A percentile compares a stretch with the other conserved stretches of the same genome.
phyloP scores from a whole-genome alignment of 345 rosid species.

The Excoecaria agallocha region DNA sequence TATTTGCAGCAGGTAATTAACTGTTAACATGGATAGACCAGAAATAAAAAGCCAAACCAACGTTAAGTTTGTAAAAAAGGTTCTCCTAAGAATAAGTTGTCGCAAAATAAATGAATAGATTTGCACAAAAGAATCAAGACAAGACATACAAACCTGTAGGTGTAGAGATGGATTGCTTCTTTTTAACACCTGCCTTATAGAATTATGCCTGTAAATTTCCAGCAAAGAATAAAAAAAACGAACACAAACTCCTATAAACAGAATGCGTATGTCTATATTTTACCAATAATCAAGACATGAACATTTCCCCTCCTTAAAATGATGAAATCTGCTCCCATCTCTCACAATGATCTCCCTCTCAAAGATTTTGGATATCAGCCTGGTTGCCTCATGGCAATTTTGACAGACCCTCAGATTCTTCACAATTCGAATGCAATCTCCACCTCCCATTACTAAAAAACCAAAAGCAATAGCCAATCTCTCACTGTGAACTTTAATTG shows the following conservation, averaged over 20 bases:
- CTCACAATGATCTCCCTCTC: constrained; percentile 32
- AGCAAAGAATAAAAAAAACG: neutral
- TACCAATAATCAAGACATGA: constrained; percentile 36
- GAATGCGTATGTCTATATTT: neutral
- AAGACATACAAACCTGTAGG: neutral
- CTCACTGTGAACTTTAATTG: constrained; percentile 32
- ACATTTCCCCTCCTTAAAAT: constrained; percentile 33
- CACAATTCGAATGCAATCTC: constrained; percentile 26
- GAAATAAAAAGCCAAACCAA: too few relatives aligned
- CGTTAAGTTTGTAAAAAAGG: neutral
- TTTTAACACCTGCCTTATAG: neutral
- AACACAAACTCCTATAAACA: neutral
- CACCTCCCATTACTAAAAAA: constrained; percentile 15
- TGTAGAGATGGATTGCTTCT: neutral
- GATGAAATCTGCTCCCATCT: constrained; percentile 39
- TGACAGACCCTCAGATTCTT: constrained; percentile 33
- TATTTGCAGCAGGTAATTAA: too few relatives aligned
- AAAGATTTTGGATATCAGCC: constrained; percentile 26
- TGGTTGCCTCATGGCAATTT: constrained; percentile 32
- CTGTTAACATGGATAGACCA: too few relatives aligned
- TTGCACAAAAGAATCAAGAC: neutral
- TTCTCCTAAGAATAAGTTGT: neutral
- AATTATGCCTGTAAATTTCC: neutral
- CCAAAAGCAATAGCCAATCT: constrained; percentile 36
- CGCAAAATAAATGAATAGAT: neutral